Evolutionary conservation across 805 yeast species (phyloP), one percentile per base, ranked within the genome.

Genomic region (Barnettozyma salicaria): DNA sequence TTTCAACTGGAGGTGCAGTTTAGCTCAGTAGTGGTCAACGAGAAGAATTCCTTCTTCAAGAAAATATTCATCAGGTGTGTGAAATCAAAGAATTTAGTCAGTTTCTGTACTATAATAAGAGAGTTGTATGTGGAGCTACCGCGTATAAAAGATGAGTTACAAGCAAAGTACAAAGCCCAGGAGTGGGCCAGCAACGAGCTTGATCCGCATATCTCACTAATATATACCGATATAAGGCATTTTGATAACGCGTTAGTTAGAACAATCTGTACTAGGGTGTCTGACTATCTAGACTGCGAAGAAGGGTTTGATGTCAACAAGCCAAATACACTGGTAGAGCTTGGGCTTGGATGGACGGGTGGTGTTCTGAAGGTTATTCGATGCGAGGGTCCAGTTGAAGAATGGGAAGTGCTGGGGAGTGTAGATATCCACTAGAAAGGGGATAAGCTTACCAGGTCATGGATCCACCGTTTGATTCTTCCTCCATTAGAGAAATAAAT

Each of bases 191-290:
- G 42, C 11, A 50, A 59, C 4, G 80, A 76, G 36, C 84, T 65
- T 52, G 75, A 72, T 36, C 94, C 95, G 1, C 95, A 84, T 54
- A 62, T 84, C 13, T 79, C 88, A 7, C 58, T 84, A 37, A 77
- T 77, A 5, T 84, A 84, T 56, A 76, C 87, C 8, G 70, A 76
- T 41, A 55, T 72, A 19, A 69, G 74, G 46, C 86, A 85, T 8
- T 71, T 85, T 11, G 79, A 79, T 44, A 78, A 70, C 49, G 88
- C 89, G 1, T 62, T 75, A 40, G 67, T 76, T 56, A 66, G 76
- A 33, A 76, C 83, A 3, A 72, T 83, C 21, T 74, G 72, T 41
- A 77, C 79, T 10, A 60, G 90, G 45, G 68, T 83, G 5, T 75
- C 71, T 49, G 90, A 83, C 53, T 71, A 75, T 27, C 64, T 83